Evolutionary conservation across 2,329 filamentous ascomycete genomes (phyloP).

Genomic region (Sporothrix phasma): DNA sequence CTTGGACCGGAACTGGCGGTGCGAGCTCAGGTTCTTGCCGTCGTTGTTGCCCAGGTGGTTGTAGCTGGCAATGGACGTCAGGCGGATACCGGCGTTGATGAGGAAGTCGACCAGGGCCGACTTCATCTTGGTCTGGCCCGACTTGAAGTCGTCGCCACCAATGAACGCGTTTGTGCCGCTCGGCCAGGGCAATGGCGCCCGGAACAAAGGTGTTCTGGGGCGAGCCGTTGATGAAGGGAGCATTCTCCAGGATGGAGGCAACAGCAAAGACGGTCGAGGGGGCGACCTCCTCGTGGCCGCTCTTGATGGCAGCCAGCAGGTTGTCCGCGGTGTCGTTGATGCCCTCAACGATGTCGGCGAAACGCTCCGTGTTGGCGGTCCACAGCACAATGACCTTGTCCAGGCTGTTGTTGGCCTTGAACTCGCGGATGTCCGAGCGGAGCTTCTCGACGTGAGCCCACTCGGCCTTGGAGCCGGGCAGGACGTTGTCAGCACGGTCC

Average conservation of each 20-base stretch:
- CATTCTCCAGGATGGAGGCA: slow-evolving; percentile 79
- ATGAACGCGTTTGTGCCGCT: slow-evolving; percentile 82
- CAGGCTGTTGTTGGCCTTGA: slow-evolving; percentile 74
- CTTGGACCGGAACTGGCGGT: slow-evolving; percentile 98
- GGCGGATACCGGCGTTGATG: slow-evolving; percentile 96
- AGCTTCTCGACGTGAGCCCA: slow-evolving; percentile 86
- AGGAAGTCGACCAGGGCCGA: slow-evolving; percentile 96
- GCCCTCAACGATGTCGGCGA: slow-evolving; percentile 74
- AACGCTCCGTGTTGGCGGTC: slow-evolving; percentile 98
- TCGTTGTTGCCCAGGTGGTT: slow-evolving; percentile 99
- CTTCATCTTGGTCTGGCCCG: slow-evolving; percentile 99
- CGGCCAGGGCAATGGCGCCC: slow-evolving; percentile 79
- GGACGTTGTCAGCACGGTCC: slow-evolving; percentile 83
- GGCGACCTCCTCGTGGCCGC: slow-evolving; percentile 80
- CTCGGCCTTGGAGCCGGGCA: slow-evolving; percentile 74
- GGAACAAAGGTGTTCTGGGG: slow-evolving; percentile 99
- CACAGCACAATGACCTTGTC: slow-evolving; percentile 97
- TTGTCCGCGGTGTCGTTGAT: slow-evolving; percentile 97
- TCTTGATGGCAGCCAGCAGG: slow-evolving; percentile 75
- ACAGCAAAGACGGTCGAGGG: slow-evolving; percentile 95
- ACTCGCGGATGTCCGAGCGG: slow-evolving; percentile 85
- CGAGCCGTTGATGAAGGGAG: slow-evolving; percentile 97
- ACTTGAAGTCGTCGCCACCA: slow-evolving; percentile 98
- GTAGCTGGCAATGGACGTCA: slow-evolving; percentile 97
- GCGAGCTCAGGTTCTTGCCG: slow-evolving; percentile 95